Evolutionary conservation across 2,329 filamentous ascomycete species (phyloP).

Genomic region (Phoma sp.): DNA sequence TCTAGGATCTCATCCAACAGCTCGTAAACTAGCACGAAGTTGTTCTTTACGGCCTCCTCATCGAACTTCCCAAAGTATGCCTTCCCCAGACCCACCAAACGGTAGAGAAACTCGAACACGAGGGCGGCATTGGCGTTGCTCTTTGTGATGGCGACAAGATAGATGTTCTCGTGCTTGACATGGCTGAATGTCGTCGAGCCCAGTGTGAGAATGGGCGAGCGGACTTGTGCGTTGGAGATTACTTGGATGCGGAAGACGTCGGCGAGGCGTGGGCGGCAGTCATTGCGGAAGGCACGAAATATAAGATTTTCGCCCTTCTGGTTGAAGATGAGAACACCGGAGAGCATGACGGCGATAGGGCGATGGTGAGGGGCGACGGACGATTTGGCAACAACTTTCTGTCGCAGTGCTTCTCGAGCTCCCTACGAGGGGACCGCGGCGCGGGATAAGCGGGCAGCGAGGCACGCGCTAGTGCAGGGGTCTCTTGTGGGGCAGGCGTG

Average conservation of each 20-base stretch:
- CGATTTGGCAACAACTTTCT: neutral
- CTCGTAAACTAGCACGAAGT: constrained; percentile 98
- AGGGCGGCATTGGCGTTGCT: constrained; percentile 98
- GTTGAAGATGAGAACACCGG: constrained; percentile 97
- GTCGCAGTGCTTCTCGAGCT: constrained; percentile 12
- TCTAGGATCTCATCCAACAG: constrained; percentile 97
- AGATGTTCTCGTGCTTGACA: constrained; percentile 99
- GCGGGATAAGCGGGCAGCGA: neutral
- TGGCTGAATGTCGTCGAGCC: constrained; percentile 99
- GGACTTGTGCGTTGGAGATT: constrained; percentile 96
- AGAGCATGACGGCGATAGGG: constrained; percentile 70
- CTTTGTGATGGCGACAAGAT: constrained; percentile 95
- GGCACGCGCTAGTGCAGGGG: constrained; percentile 11
- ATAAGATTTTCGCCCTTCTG: constrained; percentile 99
- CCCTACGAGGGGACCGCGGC: constrained; percentile 11
- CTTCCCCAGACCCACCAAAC: constrained; percentile 85
- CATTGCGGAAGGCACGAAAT: constrained; percentile 97
- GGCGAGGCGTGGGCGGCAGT: constrained; percentile 94
- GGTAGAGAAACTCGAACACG: constrained; percentile 97
- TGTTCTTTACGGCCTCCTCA: constrained; percentile 99
- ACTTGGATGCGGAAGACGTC: constrained; percentile 99
- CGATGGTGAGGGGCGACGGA: constrained; percentile 1
- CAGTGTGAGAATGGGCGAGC: constrained; percentile 94
- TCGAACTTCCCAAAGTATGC: constrained; percentile 99
- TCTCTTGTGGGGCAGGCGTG: constrained; percentile 5